These are phyloP conservation scores for Trametes polyzona DNA, from an alignment of 1,284 basidiomycete species.

Conservation along the genomic window DNA sequence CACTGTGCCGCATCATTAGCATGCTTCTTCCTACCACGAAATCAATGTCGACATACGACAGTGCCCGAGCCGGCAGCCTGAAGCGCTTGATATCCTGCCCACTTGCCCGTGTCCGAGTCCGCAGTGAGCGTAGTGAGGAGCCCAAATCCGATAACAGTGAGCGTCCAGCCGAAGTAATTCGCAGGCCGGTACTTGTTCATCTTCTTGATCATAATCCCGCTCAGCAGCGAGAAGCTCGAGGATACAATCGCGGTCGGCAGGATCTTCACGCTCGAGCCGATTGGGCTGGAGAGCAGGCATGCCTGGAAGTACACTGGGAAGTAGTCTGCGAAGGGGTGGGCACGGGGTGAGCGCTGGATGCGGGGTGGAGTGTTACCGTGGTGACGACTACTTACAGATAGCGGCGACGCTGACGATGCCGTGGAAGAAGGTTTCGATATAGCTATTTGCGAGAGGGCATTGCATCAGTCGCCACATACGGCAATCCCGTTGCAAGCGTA, in stretches of 20 bases:
- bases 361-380: neutral
- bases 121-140: constrained; percentile 30
- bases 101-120: constrained; percentile 31
- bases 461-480: too few species aligned
- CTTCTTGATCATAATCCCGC: constrained; percentile 27
- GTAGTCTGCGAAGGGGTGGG: too few species aligned
- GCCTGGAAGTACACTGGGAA: constrained; percentile 46
- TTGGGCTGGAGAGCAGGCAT: constrained; percentile 33
- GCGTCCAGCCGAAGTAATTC: constrained; percentile 33
- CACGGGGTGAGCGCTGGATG: neutral
- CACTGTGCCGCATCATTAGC: constrained; percentile 16
- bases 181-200: constrained; percentile 33
- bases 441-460: constrained; percentile 15
- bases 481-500: too few species aligned
- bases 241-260: constrained; percentile 28
- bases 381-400: constrained; percentile 19
- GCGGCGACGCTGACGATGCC: constrained; percentile 12
- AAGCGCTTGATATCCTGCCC: constrained; percentile 34
- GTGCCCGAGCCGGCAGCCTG: constrained; percentile 30
- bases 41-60: constrained; percentile 23
- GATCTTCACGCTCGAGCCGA: constrained; percentile 30
- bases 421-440: constrained; percentile 27
- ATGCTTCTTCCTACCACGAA: too few species aligned
- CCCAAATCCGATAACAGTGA: constrained; percentile 37
- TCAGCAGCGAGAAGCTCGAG: constrained; percentile 29